Conservation (phyloP, 306 rosid species). For the Cucumis cinereus region DNA sequence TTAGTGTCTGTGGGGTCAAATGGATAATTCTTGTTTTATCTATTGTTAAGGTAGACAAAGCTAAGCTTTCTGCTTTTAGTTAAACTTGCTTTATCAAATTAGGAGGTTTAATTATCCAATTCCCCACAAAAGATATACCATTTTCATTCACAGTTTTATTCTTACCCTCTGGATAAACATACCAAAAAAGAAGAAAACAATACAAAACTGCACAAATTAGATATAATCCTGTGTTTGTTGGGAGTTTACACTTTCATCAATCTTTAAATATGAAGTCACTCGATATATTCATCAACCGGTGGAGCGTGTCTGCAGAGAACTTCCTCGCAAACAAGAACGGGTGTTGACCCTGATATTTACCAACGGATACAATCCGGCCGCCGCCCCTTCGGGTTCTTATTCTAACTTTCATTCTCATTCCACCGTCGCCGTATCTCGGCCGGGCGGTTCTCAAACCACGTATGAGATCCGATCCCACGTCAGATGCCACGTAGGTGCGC, state of each 20-base stretch:
- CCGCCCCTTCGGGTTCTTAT: not conserved
- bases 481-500: constrained; percentile 27
- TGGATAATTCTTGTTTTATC: not conserved
- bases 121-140: no score
- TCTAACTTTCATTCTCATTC: not conserved
- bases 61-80: not conserved
- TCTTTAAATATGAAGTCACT: constrained; percentile 32
- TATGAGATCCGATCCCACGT: constrained; percentile 31
- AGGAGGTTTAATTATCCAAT: not conserved
- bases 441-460: constrained; percentile 11
- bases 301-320: constrained; percentile 24
- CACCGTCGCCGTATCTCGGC: constrained; percentile 49
- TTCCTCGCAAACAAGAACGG: constrained; percentile 67
- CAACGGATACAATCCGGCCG: constrained; percentile 7
- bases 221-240: not conserved
- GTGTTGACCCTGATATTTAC: constrained; percentile 10
- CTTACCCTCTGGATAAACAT: no score
- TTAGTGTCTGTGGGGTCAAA: constrained; percentile 7
- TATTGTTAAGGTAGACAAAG: not conserved
- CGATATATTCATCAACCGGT: constrained; percentile 40
- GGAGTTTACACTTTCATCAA: constrained; percentile 1
- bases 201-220: not conserved
- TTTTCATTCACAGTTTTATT: no score
- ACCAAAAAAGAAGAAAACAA: no score
- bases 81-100: not conserved